Evolutionary conservation across 192 early-diverging fungal species (phyloP).

Genomic region (Backusella mclennaniae): DNA sequence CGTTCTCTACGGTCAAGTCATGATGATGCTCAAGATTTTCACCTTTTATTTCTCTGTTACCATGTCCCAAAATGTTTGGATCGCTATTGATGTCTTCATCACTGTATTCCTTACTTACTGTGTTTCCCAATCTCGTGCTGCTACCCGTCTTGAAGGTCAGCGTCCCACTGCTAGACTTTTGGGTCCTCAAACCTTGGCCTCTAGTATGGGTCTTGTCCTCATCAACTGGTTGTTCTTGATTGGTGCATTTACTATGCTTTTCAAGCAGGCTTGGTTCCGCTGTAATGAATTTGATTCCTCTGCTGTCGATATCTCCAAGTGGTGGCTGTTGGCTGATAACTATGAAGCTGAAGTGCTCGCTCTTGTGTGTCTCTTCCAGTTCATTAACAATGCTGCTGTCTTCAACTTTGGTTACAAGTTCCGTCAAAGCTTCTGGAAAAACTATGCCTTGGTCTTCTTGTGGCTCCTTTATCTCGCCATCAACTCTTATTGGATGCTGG

Average conservation of each 20-base stretch:
- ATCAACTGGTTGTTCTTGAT: conserved; percentile 68
- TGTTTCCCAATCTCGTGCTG: conserved; percentile 60
- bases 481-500: conserved; percentile 55
- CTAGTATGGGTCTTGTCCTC: conserved; percentile 57
- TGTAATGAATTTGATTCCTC: conserved; percentile 71
- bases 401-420: conserved; percentile 67
- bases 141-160: conserved; percentile 45
- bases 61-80: conserved; percentile 64
- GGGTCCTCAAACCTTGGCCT: conserved; percentile 65
- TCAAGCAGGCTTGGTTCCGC: conserved; percentile 48
- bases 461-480: conserved; percentile 50
- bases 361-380: conserved; percentile 64
- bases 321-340: conserved; percentile 78
- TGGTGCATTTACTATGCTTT: conserved; percentile 51
- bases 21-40: conserved; percentile 60
- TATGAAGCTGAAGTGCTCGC: conserved; percentile 60
- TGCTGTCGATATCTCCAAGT: conserved; percentile 58
- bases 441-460: conserved; percentile 53
- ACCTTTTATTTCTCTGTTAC: conserved; percentile 67
- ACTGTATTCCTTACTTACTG: conserved; percentile 60
- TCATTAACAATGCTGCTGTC: conserved; percentile 62
- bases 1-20: conserved; percentile 61
- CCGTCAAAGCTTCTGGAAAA: conserved; percentile 57
- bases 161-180: conserved; percentile 73
- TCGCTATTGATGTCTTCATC: conserved; percentile 68